phyloP scores from a whole-genome alignment of 2,329 filamentous ascomycete genomes.

The Alternaria brassicicola region DNA sequence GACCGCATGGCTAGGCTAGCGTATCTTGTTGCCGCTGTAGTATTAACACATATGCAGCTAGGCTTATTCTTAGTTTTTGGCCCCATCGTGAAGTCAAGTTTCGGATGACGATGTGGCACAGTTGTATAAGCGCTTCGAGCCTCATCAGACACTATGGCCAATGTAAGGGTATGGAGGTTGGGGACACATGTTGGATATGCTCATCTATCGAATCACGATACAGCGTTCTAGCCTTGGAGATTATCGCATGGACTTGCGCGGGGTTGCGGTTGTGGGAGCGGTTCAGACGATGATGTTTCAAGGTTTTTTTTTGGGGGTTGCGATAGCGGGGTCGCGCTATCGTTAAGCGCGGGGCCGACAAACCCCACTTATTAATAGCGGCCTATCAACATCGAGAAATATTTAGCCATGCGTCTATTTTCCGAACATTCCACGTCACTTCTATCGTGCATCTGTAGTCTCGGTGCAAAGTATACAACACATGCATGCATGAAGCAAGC shows the following conservation, averaged over 20 bases:
- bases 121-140: constrained; percentile 33
- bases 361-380: constrained; percentile 22
- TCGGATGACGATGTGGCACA: constrained; percentile 32
- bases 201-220: constrained; percentile 12
- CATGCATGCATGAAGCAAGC: constrained; percentile 2
- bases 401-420: constrained; percentile 15
- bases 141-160: constrained; percentile 22
- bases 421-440: constrained; percentile 5
- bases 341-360: constrained; percentile 28
- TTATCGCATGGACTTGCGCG: constrained; percentile 16
- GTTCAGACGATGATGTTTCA: constrained; percentile 9
- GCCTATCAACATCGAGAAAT: constrained; percentile 12
- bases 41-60: constrained; percentile 29
- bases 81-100: constrained; percentile 31
- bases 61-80: constrained; percentile 35
- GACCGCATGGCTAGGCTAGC: constrained; percentile 27
- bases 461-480: not conserved
- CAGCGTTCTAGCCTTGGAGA: not conserved
- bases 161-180: constrained; percentile 2
- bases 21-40: constrained; percentile 29
- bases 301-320: constrained; percentile 14
- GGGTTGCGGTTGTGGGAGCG: constrained; percentile 7
- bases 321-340: constrained; percentile 19
- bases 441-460: constrained; percentile 12
- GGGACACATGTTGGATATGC: constrained; percentile 15